Percentiles rank a stretch among this genome's conserved stretches.
Conservation (phyloP, 1,284 basidiomycete genomes). For the Fomitopsis betulina region DNA sequence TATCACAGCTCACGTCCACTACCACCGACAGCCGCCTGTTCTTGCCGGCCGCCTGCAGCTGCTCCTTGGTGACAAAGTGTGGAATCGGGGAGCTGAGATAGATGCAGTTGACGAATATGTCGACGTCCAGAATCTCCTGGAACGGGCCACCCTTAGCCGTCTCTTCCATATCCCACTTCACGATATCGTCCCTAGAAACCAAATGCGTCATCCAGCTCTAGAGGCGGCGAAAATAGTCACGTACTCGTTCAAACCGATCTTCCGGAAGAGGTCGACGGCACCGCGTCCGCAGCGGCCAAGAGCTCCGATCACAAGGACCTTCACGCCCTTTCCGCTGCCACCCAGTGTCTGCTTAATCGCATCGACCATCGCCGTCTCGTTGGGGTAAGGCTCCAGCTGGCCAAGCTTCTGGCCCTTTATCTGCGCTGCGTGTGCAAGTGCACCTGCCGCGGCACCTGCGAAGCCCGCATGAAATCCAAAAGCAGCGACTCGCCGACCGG, state of each 20-base stretch:
- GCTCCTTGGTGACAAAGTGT: conserved; percentile 78
- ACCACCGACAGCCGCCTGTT: conserved; percentile 76
- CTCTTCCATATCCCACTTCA: conserved; percentile 98
- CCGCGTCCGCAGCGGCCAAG: conserved; percentile 96
- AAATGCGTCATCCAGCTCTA: conserved; percentile 1
- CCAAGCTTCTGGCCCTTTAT: conserved; percentile 61
- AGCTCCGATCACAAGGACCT: conserved; percentile 94
- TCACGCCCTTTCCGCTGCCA: conserved; percentile 71
- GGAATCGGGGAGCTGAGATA: conserved; percentile 91
- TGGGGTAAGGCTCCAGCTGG: conserved; percentile 72
- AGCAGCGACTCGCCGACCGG: conserved; percentile 91
- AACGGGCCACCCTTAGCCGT: conserved; percentile 98
- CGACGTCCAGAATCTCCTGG: conserved; percentile 92
- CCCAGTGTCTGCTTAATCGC: conserved; percentile 70
- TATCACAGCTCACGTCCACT: conserved; percentile 99
- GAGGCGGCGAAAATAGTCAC: conserved; percentile 22
- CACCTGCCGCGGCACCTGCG: conserved; percentile 93
- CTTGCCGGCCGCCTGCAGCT: conserved; percentile 70
- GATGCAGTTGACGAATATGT: conserved; percentile 99
- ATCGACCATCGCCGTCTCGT: conserved; percentile 79
- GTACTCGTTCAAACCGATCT: conserved; percentile 89
- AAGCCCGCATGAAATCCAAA: conserved; percentile 99
- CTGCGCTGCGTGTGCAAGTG: conserved; percentile 77
- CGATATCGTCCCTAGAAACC: conserved; percentile 75
- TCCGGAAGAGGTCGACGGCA: conserved; percentile 92